Evolutionary conservation across 2,329 filamentous ascomycete genomes (phyloP).

Genomic region (Fusarium tanahbumbuense): DNA sequence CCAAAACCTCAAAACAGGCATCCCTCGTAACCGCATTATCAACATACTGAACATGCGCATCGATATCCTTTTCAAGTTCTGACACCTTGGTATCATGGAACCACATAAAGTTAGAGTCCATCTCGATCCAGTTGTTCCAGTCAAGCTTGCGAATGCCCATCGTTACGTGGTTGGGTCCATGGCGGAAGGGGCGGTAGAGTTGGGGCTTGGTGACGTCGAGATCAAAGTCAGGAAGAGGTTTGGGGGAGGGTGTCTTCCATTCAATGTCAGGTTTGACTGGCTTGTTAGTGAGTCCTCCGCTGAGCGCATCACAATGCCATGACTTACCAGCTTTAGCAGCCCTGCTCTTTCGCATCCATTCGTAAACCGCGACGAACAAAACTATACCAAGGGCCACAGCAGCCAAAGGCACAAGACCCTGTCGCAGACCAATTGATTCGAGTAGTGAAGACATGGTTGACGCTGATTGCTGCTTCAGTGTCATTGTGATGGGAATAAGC

Average conservation of each 20-base stretch:
- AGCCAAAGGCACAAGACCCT: not conserved
- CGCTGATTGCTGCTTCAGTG: not conserved
- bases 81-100: slow-evolving; percentile 35
- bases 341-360: not conserved
- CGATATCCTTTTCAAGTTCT: slow-evolving; percentile 26
- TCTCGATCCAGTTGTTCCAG: slow-evolving; percentile 39
- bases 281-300: too few relatives aligned
- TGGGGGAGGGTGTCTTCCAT: slow-evolving; percentile 18
- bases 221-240: slow-evolving; percentile 11
- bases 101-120: slow-evolving; percentile 34
- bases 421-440: not conserved
- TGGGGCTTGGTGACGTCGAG: slow-evolving; percentile 23
- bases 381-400: not conserved
- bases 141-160: slow-evolving; percentile 37
- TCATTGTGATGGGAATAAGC: not conserved
- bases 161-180: slow-evolving; percentile 30
- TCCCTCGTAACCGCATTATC: slow-evolving; percentile 27
- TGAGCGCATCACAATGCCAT: too few relatives aligned
- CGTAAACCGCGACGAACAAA: not conserved
- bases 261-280: not conserved
- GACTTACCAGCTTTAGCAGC: not conserved
- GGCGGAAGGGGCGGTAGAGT: slow-evolving; percentile 33
- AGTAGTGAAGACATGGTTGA: not conserved
- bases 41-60: slow-evolving; percentile 32
- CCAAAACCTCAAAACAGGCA: slow-evolving; percentile 31